Evolutionary conservation across 208 protist species (phyloP).

Genomic region (Trypanosoma rangeli): DNA sequence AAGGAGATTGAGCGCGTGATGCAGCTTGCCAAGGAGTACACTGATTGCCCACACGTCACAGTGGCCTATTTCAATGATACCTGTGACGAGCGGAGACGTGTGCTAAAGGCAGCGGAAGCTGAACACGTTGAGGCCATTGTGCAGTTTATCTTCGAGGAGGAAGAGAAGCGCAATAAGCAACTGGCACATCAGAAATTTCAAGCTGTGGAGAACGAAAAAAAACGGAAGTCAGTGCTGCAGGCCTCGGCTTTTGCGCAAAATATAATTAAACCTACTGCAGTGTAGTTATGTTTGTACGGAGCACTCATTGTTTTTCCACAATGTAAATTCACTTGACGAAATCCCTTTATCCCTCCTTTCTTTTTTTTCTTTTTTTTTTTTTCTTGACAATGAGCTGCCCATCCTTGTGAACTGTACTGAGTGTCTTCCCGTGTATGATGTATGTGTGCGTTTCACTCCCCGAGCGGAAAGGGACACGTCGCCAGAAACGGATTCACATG

Average conservation of each 20-base stretch:
- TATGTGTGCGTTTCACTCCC: neutral
- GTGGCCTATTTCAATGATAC: slow-evolving; percentile 58
- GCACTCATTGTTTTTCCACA: slow-evolving; percentile 3
- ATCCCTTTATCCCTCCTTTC: neutral
- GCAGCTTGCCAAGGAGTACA: slow-evolving; percentile 23
- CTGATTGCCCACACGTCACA: slow-evolving; percentile 42
- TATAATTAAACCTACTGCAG: neutral
- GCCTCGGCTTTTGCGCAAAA: slow-evolving; percentile 17
- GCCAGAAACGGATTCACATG: neutral
- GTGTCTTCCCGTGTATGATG: neutral
- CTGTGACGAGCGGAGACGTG: slow-evolving; percentile 61
- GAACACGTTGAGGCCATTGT: slow-evolving; percentile 41
- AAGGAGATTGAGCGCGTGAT: slow-evolving; percentile 34
- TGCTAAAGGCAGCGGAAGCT: slow-evolving; percentile 46
- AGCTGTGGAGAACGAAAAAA: slow-evolving; percentile 31
- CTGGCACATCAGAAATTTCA: slow-evolving; percentile 26
- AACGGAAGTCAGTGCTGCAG: slow-evolving; percentile 27
- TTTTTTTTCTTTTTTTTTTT: slow-evolving; percentile 9
- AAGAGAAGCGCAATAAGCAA: slow-evolving; percentile 31
- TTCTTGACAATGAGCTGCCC: neutral
- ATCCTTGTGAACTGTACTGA: neutral
- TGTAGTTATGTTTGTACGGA: slow-evolving; percentile 7
- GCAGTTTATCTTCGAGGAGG: slow-evolving; percentile 43
- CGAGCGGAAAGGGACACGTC: neutral
- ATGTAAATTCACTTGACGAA: slow-evolving; percentile 9